Base-by-base conservation (phyloP, 176 grass and related monocot genomes). In the Hyparrhenia diplandra region DNA sequence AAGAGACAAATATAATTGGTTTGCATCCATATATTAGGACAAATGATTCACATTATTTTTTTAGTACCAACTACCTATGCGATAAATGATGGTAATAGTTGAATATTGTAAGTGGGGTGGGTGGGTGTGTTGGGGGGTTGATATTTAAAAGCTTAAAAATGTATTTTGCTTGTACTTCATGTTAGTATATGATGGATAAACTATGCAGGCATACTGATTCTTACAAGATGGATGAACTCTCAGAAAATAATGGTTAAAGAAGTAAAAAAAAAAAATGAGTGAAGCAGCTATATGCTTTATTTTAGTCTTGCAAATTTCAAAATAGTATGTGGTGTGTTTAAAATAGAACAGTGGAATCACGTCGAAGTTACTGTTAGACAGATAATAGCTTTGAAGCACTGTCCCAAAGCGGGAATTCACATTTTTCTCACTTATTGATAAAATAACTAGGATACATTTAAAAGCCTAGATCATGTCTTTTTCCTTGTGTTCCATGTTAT, bases 211-310 rank as follows among this genome's bases (percentile, higher is more conserved):
- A 97, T 91, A 46, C 66, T 77, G 29, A 72, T 59, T 72, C 80
- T 70, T 35, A 71, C 88, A 82, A 91, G 93, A 89, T 97, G 90
- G 90, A 88, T 77, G 65, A 84, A 78, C 69, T 97, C 90, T 57
- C 89, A 89, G 81, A 93, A 84, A 85, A 81, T 77, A 66, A 93
- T 93, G 52, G 82, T 73, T 21, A 88, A 96, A 58, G 86, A 89
- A 79, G 67, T 90, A n/a, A n/a, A n/a, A n/a, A n/a, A 64, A 83
- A 89, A 89, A 37, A 83, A n/a, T n/a, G 80, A 32, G 94, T 89
- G 31, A 97, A 92, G 52, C 88, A 85, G 61, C 83, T 97, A 13
- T 89, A 88, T 25, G 55, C 55, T 27, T 60, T 60, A 60, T n/a
- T n/a, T n/a, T n/a, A n/a, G n/a, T n/a, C n/a, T 60, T 61, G 18